phyloP scores from a whole-genome alignment of 768 basidiomycete species.

The Cytidiella melzeri region DNA sequence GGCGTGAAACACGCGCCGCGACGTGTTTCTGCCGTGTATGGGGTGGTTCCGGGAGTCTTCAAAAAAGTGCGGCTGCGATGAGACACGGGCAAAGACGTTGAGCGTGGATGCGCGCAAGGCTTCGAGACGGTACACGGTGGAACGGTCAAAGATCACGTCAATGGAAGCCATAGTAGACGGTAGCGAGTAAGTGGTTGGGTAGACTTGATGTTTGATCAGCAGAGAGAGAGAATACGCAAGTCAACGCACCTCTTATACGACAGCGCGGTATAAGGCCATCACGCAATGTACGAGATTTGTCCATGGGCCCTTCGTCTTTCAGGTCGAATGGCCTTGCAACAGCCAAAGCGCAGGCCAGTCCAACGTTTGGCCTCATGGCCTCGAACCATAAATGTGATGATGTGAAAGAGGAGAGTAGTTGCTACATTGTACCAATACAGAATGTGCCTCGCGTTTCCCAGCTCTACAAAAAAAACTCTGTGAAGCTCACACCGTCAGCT shows the following conservation, averaged over 20 bases:
- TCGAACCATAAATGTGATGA: too few relatives aligned
- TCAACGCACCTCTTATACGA: background rate
- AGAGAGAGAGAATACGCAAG: background rate
- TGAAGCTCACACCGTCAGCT: background rate
- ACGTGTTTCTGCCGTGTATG: background rate
- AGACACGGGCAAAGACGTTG: conserved; percentile 5
- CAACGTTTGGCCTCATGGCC: background rate
- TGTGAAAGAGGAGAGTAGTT: too few relatives aligned
- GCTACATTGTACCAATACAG: too few relatives aligned
- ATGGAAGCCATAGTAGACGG: conserved; percentile 1
- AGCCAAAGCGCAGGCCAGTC: background rate
- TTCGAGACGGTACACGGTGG: conserved; percentile 8
- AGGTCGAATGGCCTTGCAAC: background rate
- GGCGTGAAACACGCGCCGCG: conserved; percentile 8
- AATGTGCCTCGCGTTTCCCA: background rate
- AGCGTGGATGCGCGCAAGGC: background rate
- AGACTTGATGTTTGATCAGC: background rate
- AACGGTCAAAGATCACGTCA: conserved; percentile 12
- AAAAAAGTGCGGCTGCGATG: background rate
- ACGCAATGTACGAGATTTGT: background rate
- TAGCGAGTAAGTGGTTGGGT: background rate
- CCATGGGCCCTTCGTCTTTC: background rate
- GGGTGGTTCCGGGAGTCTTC: background rate
- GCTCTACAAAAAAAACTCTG: background rate
- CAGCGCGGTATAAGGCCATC: background rate